A percentile compares a stretch with the other conserved stretches of the same genome.
Evolutionary conservation across 306 rosid genomes (phyloP).

Genomic region (Inga oerstediana): DNA sequence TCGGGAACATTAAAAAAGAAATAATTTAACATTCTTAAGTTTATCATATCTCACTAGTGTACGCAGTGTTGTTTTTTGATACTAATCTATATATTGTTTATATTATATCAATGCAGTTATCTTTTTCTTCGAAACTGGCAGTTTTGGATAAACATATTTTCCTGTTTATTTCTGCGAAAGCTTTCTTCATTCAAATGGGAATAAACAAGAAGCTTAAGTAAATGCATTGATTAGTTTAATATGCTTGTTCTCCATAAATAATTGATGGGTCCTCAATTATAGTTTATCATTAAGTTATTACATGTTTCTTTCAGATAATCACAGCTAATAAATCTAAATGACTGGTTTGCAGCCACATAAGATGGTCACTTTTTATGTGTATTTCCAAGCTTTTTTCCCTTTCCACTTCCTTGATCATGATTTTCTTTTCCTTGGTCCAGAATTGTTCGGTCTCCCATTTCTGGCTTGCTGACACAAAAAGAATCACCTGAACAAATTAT

Average conservation of each 20-base stretch:
- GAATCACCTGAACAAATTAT: slow-evolving; percentile 43
- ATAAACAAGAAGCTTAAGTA: slow-evolving; percentile 14
- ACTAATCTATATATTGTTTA: background rate
- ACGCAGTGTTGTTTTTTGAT: background rate
- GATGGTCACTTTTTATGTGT: slow-evolving; percentile 7
- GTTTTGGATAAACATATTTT: background rate
- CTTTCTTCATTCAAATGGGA: background rate
- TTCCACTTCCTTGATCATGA: slow-evolving; percentile 6
- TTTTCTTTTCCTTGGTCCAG: slow-evolving; percentile 47
- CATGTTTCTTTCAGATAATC: background rate
- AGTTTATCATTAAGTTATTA: background rate
- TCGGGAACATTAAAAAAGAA: background rate
- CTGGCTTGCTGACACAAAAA: slow-evolving; percentile 54
- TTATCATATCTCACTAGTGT: slow-evolving; percentile 1
- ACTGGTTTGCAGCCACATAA: slow-evolving; percentile 22
- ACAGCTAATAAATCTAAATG: slow-evolving; percentile 12
- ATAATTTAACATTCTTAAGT: background rate
- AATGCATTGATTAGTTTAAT: background rate
- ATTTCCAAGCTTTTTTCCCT: slow-evolving; percentile 17
- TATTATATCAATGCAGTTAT: background rate
- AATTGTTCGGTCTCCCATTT: slow-evolving; percentile 65
- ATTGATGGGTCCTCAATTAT: background rate
- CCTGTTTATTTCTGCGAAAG: background rate
- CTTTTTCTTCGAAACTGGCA: background rate
- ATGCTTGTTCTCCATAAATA: slow-evolving; percentile 5